Base-by-base conservation (phyloP, 768 basidiomycete species). In the Suillus subluteus region DNA sequence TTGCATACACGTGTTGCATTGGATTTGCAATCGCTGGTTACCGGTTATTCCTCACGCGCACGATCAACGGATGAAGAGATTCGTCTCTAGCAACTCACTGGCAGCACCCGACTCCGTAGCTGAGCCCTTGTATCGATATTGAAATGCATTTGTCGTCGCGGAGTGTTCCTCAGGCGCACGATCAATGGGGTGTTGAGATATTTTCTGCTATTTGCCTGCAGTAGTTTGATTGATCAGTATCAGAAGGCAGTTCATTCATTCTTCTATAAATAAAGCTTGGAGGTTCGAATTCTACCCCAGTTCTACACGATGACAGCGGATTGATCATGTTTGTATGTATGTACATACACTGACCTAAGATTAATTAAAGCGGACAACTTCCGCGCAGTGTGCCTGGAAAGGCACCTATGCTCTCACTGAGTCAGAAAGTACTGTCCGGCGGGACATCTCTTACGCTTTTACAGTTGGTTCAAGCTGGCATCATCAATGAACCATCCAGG, bases 261-360 rank as follows among this genome's bases (percentile, higher is more conserved):
- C 7, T 1, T 30, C 26, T 54, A 30, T 54, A 30, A 54, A 30
- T 54, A 54, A 4, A 15, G 0, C 50, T 26, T 52, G 50, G 50
- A 26, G 50, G 50, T 54, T 54, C 52, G 52, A 54, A 30, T 54
- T 54, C 52, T 52, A 52, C 50, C 50, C 50, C 50, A 16, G 3
- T 50, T 26, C 48, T 52, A 7, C 26, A 30, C 52, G 26, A 54
- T 54, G 26, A 54, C 26, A 30, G 52, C 52, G 52, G 52, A 54
- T 30, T 30, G 52, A 30, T 50, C 12, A 52, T 26, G 15, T 15
- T 7, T 52, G 26, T 52, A 26, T 15, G 15, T n/a, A 16, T 50
- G 48, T 50, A 13, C 23, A 46, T 26, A 5, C 50, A 16, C 15
- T 52, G 50, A 50, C 23, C 44, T 46, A 21, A n/a, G 11, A 50